phyloP scores from a whole-genome alignment of 75 land plant species.

The Isoetes taiwanensis region DNA sequence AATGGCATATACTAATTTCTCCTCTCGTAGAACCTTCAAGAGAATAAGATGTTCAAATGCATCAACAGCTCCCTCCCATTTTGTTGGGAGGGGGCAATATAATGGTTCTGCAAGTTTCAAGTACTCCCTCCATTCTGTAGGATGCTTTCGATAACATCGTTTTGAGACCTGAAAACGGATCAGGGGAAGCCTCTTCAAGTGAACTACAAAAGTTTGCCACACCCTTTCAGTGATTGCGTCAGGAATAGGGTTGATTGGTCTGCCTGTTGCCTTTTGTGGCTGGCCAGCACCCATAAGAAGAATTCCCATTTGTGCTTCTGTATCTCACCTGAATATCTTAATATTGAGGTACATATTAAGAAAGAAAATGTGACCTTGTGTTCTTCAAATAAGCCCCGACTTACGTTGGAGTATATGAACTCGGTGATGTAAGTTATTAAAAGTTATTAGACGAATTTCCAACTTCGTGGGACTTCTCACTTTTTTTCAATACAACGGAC shows the following conservation, averaged over 20 bases:
- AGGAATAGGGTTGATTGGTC: slow-evolving; percentile 10
- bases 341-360: slow-evolving; percentile 21
- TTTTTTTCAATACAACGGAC: slow-evolving; percentile 22
- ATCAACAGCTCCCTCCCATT: not conserved
- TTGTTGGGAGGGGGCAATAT: not conserved
- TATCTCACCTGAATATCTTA: slow-evolving; percentile 17
- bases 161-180: slow-evolving; percentile 9
- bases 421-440: slow-evolving; percentile 17
- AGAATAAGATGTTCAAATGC: slow-evolving; percentile 17
- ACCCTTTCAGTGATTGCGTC: slow-evolving; percentile 10
- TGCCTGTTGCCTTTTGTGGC: not conserved
- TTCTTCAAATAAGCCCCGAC: slow-evolving; percentile 27
- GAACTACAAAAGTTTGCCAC: slow-evolving; percentile 8
- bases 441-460: slow-evolving; percentile 11
- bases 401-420: slow-evolving; percentile 20
- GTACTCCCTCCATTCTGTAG: slow-evolving; percentile 11
- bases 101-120: slow-evolving; percentile 13
- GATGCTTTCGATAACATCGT: not conserved
- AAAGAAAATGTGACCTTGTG: slow-evolving; percentile 28
- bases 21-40: slow-evolving; percentile 17
- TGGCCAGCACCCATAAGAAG: not conserved
- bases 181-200: slow-evolving; percentile 15
- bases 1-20: slow-evolving; percentile 18
- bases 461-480: slow-evolving; percentile 24
- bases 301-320: slow-evolving; percentile 18